Base-by-base conservation (phyloP, 805 yeast genomes). In the Ogataea degrootiae region DNA sequence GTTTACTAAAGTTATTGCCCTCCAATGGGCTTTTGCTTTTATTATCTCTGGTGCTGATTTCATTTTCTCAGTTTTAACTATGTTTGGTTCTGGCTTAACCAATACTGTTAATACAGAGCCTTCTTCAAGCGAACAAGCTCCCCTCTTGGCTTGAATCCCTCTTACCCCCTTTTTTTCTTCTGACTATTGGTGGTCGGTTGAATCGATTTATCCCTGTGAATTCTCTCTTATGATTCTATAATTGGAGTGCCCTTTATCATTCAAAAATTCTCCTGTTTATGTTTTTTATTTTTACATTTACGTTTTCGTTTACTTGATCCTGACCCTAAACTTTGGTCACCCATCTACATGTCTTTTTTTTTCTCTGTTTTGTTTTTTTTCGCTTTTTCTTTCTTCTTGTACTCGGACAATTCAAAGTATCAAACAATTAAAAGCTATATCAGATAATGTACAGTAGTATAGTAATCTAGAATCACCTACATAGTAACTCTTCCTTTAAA, bases 1-100 rank as follows among this genome's bases (percentile, higher is more conserved):
- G 46, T 73, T 81, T 60, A 77, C 81, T 42, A 84, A 78, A 67
- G 70, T 80, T 35, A 74, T 87, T 68, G 92, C 92, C 2, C 73
- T 87, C 54, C 96, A 87, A 70, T 87, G 96, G 96, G 78, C 85
- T 54, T 87, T 87, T 70, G 95, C 90, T 4, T 80, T 85, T 53
- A 65, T 77, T 45, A 85, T 86, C 51, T 67, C 86, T 9, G 82
- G 78, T 5, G 45, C 82, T 31, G 73, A 84, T 61, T 73, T 82
- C 48, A 57, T 82, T 19, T 62, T 74, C 42, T 71, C 85, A 6
- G 55, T 78, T 16, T 65, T 77, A 31, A 75, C 76, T 35, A 70
- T 77, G 49, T 63, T 71, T 45, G 79, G 77, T 15, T 52, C 57
- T 15, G 52, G 64, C 1, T 15, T 60, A 23, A 40, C 50, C 29